Evolutionary conservation across 768 basidiomycete genomes (phyloP).

Genomic region (Suillus lakei): DNA sequence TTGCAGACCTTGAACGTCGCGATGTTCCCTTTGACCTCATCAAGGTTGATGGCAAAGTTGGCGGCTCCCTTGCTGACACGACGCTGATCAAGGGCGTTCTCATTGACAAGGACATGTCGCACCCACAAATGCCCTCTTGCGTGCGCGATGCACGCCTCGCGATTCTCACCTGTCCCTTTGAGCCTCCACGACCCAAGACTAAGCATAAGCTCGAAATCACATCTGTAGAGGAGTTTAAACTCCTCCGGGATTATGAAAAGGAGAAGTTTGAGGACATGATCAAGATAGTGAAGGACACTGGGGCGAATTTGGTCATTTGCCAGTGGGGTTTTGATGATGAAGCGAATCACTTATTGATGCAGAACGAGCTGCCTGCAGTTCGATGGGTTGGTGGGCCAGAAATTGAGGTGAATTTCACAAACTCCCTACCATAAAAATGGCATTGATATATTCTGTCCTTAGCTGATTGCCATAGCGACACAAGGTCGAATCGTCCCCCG

Average conservation of each 20-base stretch:
- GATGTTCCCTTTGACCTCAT: conserved; percentile 98
- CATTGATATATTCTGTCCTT: background rate
- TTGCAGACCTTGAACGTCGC: conserved; percentile 92
- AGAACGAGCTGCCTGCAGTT: conserved; percentile 96
- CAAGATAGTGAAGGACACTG: conserved; percentile 92
- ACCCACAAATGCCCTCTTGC: conserved; percentile 93
- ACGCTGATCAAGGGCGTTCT: conserved; percentile 96
- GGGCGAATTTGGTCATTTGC: conserved; percentile 98
- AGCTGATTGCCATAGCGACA: conserved; percentile 98
- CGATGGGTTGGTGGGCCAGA: conserved; percentile 99
- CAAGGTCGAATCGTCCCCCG: conserved; percentile 98
- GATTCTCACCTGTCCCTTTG: conserved; percentile 98
- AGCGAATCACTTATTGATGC: conserved; percentile 97
- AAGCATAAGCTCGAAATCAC: conserved; percentile 99
- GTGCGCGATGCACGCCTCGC: conserved; percentile 92
- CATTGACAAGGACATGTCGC: conserved; percentile 99
- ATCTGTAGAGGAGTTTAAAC: conserved; percentile 95
- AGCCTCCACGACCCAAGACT: conserved; percentile 98
- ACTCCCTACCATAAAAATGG: background rate
- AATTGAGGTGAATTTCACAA: conserved; percentile 76
- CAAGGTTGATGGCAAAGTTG: conserved; percentile 99
- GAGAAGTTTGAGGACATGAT: conserved; percentile 98
- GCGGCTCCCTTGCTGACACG: conserved; percentile 95
- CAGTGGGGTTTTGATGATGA: conserved; percentile 99
- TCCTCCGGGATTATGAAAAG: conserved; percentile 92